These are phyloP conservation scores for Cercophora samala DNA, from an alignment of 495 filamentous ascomycete species.

Conservation along the genomic window DNA sequence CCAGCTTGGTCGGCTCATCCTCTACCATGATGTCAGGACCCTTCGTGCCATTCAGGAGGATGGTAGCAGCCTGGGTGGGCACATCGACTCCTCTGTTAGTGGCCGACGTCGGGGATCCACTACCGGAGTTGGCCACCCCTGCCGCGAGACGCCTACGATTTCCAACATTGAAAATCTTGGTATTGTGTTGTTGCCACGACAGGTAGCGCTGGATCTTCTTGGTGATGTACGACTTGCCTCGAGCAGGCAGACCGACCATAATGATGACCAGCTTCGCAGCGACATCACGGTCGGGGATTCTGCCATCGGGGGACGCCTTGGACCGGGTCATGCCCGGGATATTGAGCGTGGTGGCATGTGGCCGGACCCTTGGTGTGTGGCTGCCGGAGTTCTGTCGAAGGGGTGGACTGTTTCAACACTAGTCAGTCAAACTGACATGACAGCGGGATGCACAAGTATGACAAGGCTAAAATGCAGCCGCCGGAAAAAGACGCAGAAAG, in stretches of 20 bases:
- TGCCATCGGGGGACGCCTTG: constrained; percentile 88
- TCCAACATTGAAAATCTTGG: constrained; percentile 94
- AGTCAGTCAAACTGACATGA: constrained; percentile 21
- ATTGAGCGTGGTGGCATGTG: constrained; percentile 79
- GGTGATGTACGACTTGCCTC: constrained; percentile 97
- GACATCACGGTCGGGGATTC: constrained; percentile 86
- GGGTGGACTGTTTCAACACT: constrained; percentile 42
- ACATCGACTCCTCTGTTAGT: constrained; percentile 32
- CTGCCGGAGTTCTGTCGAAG: constrained; percentile 59
- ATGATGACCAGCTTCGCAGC: constrained; percentile 95
- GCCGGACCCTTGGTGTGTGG: constrained; percentile 58
- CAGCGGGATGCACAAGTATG: background rate
- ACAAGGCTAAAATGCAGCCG: background rate
- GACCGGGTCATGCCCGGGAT: constrained; percentile 88
- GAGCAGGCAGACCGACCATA: constrained; percentile 93
- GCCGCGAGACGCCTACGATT: constrained; percentile 81
- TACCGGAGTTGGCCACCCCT: constrained; percentile 40
- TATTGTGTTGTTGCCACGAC: constrained; percentile 95
- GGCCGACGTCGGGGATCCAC: constrained; percentile 25
- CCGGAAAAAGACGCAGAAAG: background rate
- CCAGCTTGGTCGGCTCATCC: constrained; percentile 34
- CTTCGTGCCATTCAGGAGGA: constrained; percentile 46
- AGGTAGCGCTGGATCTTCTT: constrained; percentile 95
- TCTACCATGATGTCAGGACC: constrained; percentile 35
- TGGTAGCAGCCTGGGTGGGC: constrained; percentile 45